Evolutionary conservation across 2,329 filamentous ascomycete genomes (phyloP).

Genomic region (Penicillium italicum): DNA sequence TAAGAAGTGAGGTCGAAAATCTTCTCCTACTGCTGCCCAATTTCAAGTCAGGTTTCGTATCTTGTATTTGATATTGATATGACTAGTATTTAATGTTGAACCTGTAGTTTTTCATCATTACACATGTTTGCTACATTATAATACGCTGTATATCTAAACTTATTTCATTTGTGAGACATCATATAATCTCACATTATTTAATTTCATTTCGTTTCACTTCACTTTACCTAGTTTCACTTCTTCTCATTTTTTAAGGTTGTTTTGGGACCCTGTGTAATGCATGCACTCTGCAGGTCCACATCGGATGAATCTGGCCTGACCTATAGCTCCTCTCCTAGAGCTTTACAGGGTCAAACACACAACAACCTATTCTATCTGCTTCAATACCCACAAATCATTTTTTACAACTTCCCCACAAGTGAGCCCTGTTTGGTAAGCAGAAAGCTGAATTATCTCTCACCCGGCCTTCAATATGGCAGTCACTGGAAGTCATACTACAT

Average conservation of each 20-base stretch:
- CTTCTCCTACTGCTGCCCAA: too few species aligned
- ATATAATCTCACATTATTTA: neutral
- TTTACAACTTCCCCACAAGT: neutral
- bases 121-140: too few species aligned
- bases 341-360: neutral
- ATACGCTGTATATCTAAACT: too few species aligned
- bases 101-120: too few species aligned
- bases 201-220: neutral
- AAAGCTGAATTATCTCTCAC: neutral
- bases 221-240: too few species aligned
- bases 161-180: neutral
- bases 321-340: too few species aligned
- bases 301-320: neutral
- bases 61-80: too few species aligned
- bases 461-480: neutral
- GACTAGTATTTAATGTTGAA: too few species aligned
- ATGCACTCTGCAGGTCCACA: neutral
- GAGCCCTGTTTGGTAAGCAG: neutral
- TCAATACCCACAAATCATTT: neutral
- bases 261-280: neutral
- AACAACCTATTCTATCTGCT: neutral
- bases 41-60: too few species aligned
- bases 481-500: neutral
- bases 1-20: too few species aligned
- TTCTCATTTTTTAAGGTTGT: too few species aligned